Base-by-base conservation (phyloP, 2,329 filamentous ascomycete species). In the Clathrospora elynae region DNA sequence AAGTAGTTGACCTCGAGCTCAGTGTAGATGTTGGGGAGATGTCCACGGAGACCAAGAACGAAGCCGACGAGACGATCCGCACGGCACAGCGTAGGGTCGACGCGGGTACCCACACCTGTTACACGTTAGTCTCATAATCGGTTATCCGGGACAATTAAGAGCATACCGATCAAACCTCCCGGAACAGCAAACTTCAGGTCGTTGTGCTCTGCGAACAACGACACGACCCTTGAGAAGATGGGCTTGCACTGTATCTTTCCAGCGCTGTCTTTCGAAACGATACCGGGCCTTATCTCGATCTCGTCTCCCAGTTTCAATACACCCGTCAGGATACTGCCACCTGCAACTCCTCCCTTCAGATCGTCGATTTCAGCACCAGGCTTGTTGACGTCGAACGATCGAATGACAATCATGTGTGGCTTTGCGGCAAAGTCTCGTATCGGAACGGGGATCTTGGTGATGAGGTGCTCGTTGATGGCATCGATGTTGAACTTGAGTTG, bases 401-500 rank as follows among this genome's bases (percentile, higher is more conserved):
- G 90, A 72, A 99, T 99, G 69, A 99, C 86, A 66, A 99, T 99
- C 90, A 99, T 96, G 76, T 96, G 91, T 29, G 93, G 93, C 57
- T 92, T 88, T 62, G 87, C 83, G 59, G 84, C 84, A 78, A 99
- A 97, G 73, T 97, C 91, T 73, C 93, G 83, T 48, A 87, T 76
- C 11, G 93, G 93, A 7, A 97, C 86, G 17, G 93, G 93, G 62
- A 99, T 96, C 64, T 89, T 95, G 68, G 89, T 90, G 72, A 96
- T 89, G 56, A 99, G 88, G 64, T 90, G 86, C 75, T 99, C 92
- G 76, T 95, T 95, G 75, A 97, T 88, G 57, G 92, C 91, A 71
- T 99, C 93, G 68, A 99, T 96, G 79, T 99, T 99, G 84, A 96
- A 95, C 80, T 97, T 97, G 66, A 99, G 81, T 80, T 99, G 93